Evolutionary conservation across 2,329 filamentous ascomycete genomes (phyloP).

Genomic region (Tolypocladium tundrense): DNA sequence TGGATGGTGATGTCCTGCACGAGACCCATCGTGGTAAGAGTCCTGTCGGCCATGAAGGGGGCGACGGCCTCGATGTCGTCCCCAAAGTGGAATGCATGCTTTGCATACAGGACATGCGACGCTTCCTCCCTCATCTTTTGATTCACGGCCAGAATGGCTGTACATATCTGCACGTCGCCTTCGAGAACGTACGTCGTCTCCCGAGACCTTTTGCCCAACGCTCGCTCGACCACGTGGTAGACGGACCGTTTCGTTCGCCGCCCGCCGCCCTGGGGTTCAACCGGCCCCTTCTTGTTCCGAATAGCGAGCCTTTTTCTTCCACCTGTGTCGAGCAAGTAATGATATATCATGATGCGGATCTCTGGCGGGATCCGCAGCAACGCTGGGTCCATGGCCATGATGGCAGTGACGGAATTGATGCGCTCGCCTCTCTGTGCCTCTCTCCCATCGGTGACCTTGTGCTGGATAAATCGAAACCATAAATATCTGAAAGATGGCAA

Average conservation of each 20-base stretch:
- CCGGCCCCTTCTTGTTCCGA: constrained; percentile 14
- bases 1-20: constrained; percentile 41
- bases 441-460: no score
- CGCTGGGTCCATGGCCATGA: constrained; percentile 11
- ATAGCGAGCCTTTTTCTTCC: constrained; percentile 28
- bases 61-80: constrained; percentile 48
- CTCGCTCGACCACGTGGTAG: constrained; percentile 31
- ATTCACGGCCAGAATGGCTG: constrained; percentile 34
- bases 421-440: no score
- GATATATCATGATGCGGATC: constrained; percentile 32
- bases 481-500: no score
- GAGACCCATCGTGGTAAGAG: constrained; percentile 32
- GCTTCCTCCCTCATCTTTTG: constrained; percentile 43
- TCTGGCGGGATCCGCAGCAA: constrained; percentile 28
- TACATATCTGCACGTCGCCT: constrained; percentile 21
- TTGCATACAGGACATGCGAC: constrained; percentile 43
- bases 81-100: constrained; percentile 49
- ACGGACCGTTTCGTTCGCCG: constrained; percentile 15
- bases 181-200: constrained; percentile 42
- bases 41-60: constrained; percentile 49
- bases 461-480: no score
- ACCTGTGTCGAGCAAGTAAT: constrained; percentile 31
- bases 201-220: constrained; percentile 28
- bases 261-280: no score
- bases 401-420: background rate